A percentile compares a stretch with the other conserved stretches of the same genome.
phyloP scores from a whole-genome alignment of 148 eudicot species.

The Mesembryanthemum crystallinum region DNA sequence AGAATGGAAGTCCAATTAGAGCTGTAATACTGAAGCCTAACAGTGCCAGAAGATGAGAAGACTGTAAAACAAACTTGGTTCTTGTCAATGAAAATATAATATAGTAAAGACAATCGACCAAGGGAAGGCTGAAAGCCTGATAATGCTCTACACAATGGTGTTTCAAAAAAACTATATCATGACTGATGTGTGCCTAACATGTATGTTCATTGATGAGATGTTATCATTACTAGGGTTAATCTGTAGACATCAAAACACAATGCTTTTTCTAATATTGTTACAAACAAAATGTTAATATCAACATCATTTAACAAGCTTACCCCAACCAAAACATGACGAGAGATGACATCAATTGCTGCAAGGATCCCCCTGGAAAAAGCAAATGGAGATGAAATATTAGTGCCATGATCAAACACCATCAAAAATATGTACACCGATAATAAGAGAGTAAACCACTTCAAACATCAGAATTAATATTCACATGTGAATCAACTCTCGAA shows the following conservation, averaged over 20 bases:
- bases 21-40: too few species aligned
- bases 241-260: neutral
- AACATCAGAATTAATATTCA: neutral
- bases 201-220: neutral
- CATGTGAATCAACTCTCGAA: neutral
- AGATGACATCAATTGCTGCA: conserved; percentile 83
- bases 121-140: neutral
- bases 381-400: conserved; percentile 12
- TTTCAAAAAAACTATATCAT: neutral
- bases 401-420: neutral
- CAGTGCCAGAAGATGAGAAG: too few species aligned
- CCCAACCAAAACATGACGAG: conserved; percentile 82
- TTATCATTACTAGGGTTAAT: neutral
- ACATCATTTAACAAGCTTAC: conserved; percentile 40
- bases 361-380: conserved; percentile 80
- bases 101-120: neutral
- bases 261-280: neutral
- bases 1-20: neutral
- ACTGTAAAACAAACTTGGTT: too few species aligned
- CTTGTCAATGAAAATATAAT: neutral
- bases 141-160: neutral
- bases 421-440: neutral
- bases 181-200: neutral
- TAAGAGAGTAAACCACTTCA: neutral
- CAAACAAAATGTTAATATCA: neutral